A percentile compares a stretch with the other conserved stretches of the same genome.
phyloP scores from a whole-genome alignment of 768 basidiomycete genomes.

The Porphyrellus cyaneotinctus region DNA sequence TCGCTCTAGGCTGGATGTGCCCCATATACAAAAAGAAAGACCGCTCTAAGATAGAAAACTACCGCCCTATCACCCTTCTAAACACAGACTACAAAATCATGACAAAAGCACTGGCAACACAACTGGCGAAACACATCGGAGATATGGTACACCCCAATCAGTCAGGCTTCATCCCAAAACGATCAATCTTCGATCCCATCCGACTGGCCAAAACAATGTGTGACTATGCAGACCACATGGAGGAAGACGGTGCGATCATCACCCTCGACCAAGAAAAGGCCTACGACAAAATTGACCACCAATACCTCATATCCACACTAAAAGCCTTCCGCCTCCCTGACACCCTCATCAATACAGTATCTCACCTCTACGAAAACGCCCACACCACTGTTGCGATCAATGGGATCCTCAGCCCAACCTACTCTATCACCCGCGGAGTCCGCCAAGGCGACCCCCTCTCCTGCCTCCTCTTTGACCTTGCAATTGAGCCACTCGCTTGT shows the following conservation, averaged over 20 bases:
- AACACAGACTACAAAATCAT: constrained; percentile 13
- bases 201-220: constrained; percentile 26
- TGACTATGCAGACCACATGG: constrained; percentile 7
- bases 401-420: not conserved
- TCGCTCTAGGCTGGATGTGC: not conserved
- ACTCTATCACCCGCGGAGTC: not conserved
- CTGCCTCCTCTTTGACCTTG: not conserved
- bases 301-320: not conserved
- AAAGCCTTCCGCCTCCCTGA: not conserved
- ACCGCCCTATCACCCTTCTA: constrained; percentile 36
- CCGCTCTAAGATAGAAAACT: not conserved
- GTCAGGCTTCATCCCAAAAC: constrained; percentile 33
- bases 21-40: constrained; percentile 1
- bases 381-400: not conserved
- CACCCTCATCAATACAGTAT: not conserved
- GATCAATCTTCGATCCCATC: constrained; percentile 33
- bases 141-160: constrained; percentile 25
- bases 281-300: constrained; percentile 13
- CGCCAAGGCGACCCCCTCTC: not conserved
- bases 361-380: not conserved
- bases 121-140: constrained; percentile 13
- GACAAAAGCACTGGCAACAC: constrained; percentile 22
- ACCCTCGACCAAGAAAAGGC: constrained; percentile 37
- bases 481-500: not conserved
- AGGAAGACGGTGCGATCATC: constrained; percentile 27